A percentile compares a stretch with the other conserved stretches of the same genome.
phyloP scores from a whole-genome alignment of 805 yeast genomes.

The Kluyveromyces dobzhanskii region DNA sequence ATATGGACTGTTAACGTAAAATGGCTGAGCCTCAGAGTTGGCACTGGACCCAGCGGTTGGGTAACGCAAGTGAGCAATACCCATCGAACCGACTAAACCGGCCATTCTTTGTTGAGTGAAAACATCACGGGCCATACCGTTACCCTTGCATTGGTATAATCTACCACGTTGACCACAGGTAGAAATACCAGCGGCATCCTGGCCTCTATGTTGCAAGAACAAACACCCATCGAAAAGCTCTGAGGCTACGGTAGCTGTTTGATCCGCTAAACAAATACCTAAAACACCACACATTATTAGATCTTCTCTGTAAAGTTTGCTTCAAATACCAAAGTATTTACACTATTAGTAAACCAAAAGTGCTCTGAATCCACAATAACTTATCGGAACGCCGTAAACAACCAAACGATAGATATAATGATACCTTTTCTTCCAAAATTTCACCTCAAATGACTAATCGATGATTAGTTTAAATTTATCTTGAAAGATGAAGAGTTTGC shows the following conservation, averaged over 20 bases:
- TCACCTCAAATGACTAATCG: no score
- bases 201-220: slow-evolving; percentile 94
- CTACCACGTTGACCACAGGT: slow-evolving; percentile 93
- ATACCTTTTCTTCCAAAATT: no score
- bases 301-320: neutral
- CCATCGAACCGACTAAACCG: slow-evolving; percentile 87
- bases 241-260: slow-evolving; percentile 65
- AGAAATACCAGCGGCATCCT: slow-evolving; percentile 98
- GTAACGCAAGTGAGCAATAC: slow-evolving; percentile 88
- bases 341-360: no score
- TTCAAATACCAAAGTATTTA: no score
- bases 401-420: no score
- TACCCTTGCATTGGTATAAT: slow-evolving; percentile 94
- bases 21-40: slow-evolving; percentile 96
- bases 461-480: no score
- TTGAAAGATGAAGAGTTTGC: no score
- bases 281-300: slow-evolving; percentile 84
- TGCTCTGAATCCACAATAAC: no score
- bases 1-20: slow-evolving; percentile 94
- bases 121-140: slow-evolving; percentile 97
- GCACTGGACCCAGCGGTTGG: slow-evolving; percentile 98
- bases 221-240: slow-evolving; percentile 89
- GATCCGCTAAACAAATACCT: slow-evolving; percentile 79
- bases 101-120: slow-evolving; percentile 76
- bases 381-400: no score